phyloP scores from a whole-genome alignment of 805 yeast genomes.

The Candida bentonensis region DNA sequence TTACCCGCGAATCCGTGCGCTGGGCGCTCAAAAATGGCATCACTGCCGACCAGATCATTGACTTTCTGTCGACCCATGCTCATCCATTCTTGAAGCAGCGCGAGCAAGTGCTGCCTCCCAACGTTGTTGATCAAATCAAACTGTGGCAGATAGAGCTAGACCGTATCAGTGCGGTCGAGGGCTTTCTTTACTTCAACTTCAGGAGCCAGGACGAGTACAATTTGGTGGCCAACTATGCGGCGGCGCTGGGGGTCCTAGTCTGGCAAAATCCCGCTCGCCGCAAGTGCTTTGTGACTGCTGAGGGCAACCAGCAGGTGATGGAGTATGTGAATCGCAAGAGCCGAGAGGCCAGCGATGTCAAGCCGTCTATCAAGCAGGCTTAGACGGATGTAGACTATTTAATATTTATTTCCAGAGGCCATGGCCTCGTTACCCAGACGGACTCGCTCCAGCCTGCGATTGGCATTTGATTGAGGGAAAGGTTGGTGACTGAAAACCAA shows the following conservation, averaged over 20 bases:
- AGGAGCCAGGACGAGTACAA: slow-evolving; percentile 64
- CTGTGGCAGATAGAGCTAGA: slow-evolving; percentile 95
- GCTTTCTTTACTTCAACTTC: slow-evolving; percentile 80
- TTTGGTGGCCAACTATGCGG: slow-evolving; percentile 58
- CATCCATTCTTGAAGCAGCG: slow-evolving; percentile 73
- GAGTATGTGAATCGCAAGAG: slow-evolving; percentile 62
- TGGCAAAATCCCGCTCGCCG: slow-evolving; percentile 67
- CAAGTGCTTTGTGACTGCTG: slow-evolving; percentile 74
- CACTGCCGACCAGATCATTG: slow-evolving; percentile 86
- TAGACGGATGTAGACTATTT: too few species aligned
- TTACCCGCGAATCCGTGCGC: slow-evolving; percentile 84
- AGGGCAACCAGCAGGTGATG: slow-evolving; percentile 80
- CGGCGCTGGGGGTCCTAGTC: slow-evolving; percentile 79
- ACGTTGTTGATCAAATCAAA: slow-evolving; percentile 90
- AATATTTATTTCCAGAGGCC: too few species aligned
- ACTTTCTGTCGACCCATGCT: slow-evolving; percentile 81
- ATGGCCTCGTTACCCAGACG: too few species aligned
- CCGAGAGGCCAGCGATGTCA: not conserved
- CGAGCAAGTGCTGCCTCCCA: slow-evolving; percentile 72
- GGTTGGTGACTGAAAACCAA: too few species aligned
- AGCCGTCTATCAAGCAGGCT: too few species aligned
- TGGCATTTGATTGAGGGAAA: too few species aligned
- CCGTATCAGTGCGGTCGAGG: slow-evolving; percentile 74
- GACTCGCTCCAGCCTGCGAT: too few species aligned
- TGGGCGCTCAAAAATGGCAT: slow-evolving; percentile 77